A percentile compares a stretch with the other conserved stretches of the same genome.
Conservation (phyloP, 768 basidiomycete species). For the Serendipita vermifera region DNA sequence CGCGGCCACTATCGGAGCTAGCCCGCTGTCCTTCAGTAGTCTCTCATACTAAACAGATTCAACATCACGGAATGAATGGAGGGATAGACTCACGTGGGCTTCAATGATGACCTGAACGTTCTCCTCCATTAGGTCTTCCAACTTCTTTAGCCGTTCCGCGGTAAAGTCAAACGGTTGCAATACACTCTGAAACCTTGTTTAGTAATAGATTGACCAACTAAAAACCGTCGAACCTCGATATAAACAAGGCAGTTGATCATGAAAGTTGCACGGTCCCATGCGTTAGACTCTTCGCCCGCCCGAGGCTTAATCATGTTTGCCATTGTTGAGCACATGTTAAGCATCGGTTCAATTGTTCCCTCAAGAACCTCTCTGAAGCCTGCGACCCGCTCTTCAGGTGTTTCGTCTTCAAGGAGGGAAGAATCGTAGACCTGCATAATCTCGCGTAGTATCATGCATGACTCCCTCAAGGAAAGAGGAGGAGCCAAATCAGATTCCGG, state of each 20-base stretch:
- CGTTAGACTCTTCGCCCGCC: constrained; percentile 35
- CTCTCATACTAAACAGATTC: constrained; percentile 22
- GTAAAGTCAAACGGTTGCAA: constrained; percentile 62
- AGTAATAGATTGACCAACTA: neutral
- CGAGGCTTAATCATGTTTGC: constrained; percentile 30
- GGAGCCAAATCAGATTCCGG: constrained; percentile 57
- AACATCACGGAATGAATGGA: neutral
- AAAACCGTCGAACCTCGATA: constrained; percentile 54
- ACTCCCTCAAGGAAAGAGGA: constrained; percentile 67
- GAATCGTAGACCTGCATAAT: constrained; percentile 82
- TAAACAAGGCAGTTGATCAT: constrained; percentile 78
- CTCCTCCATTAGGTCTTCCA: constrained; percentile 49
- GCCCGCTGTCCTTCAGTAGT: constrained; percentile 29
- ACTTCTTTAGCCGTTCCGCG: constrained; percentile 37
- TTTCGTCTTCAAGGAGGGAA: constrained; percentile 62
- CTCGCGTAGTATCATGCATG: constrained; percentile 72
- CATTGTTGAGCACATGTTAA: constrained; percentile 58
- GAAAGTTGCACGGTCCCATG: constrained; percentile 77
- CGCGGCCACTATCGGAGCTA: constrained; percentile 27
- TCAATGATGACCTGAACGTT: constrained; percentile 53
- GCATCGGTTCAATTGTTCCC: constrained; percentile 70
- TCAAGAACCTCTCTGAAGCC: constrained; percentile 66
- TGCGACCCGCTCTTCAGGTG: constrained; percentile 20
- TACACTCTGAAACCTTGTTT: constrained; percentile 33
- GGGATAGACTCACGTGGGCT: constrained; percentile 56